phyloP scores from a whole-genome alignment of 768 basidiomycete species.

The Rubroboletus satanas region DNA sequence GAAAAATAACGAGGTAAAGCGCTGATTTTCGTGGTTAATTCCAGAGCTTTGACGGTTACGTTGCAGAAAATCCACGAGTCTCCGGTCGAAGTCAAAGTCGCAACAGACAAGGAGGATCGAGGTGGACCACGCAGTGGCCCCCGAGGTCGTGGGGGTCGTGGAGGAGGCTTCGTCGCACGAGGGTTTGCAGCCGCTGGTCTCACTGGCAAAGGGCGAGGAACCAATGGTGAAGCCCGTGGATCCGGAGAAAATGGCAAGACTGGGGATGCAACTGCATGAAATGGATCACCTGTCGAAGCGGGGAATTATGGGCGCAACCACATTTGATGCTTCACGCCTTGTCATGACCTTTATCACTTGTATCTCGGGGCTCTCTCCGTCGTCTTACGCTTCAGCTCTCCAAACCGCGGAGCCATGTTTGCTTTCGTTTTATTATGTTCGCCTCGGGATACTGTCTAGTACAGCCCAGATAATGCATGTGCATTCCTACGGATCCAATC shows the following conservation, averaged over 20 bases:
- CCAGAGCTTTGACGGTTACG: slow-evolving; percentile 3
- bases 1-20: slow-evolving; percentile 62
- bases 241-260: slow-evolving; percentile 26
- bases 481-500: slow-evolving; percentile 14
- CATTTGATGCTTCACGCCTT: slow-evolving; percentile 15
- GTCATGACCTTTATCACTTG: slow-evolving; percentile 16
- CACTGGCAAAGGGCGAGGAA: slow-evolving; percentile 33
- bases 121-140: slow-evolving; percentile 46
- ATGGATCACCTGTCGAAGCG: slow-evolving; percentile 12
- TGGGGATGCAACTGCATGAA: slow-evolving; percentile 26
- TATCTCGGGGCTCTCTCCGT: slow-evolving; percentile 6
- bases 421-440: slow-evolving; percentile 22
- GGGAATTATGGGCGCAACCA: slow-evolving; percentile 16
- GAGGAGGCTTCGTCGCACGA: slow-evolving; percentile 54
- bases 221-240: slow-evolving; percentile 30
- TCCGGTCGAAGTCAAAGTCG: slow-evolving; percentile 65
- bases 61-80: slow-evolving; percentile 66
- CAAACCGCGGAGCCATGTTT: slow-evolving; percentile 21
- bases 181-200: slow-evolving; percentile 70
- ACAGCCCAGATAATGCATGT: slow-evolving; percentile 19
- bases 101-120: slow-evolving; percentile 52
- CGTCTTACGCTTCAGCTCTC: slow-evolving; percentile 13
- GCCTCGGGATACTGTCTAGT: slow-evolving; percentile 13
- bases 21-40: slow-evolving; percentile 14
- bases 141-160: slow-evolving; percentile 47